These are phyloP conservation scores for Tagetes erecta DNA, from an alignment of 129 eudicot species.

Conservation along the genomic window DNA sequence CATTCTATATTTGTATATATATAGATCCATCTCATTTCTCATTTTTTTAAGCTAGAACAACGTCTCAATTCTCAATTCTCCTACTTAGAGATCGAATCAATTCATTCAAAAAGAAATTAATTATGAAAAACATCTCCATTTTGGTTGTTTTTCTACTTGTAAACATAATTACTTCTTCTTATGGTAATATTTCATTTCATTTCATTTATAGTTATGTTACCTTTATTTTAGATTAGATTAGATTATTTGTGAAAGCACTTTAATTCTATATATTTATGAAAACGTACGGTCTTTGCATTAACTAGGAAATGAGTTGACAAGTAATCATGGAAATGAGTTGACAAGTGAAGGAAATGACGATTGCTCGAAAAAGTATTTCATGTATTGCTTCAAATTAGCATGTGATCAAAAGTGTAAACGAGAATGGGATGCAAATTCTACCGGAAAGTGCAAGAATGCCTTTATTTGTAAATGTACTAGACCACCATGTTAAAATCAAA, in stretches of 20 bases:
- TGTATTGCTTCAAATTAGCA: slow-evolving; percentile 5
- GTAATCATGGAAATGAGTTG: neutral
- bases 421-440: neutral
- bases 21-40: too few species aligned
- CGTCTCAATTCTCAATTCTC: too few species aligned
- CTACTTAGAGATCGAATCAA: too few species aligned
- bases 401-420: slow-evolving; percentile 17
- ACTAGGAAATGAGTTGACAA: too few species aligned
- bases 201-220: neutral
- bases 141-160: neutral
- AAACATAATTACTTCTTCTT: neutral
- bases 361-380: neutral
- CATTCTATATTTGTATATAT: too few species aligned
- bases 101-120: neutral
- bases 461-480: neutral
- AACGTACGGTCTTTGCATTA: neutral
- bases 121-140: slow-evolving; percentile 3
- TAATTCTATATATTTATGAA: neutral
- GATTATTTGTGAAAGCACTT: neutral
- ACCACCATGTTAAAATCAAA: slow-evolving; percentile 4
- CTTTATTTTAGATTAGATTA: neutral
- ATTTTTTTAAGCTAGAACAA: too few species aligned
- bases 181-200: neutral
- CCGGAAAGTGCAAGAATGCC: neutral
- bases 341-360: neutral